Conservation (phyloP, 169 alveolate species). For the Babesia caballi region DNA sequence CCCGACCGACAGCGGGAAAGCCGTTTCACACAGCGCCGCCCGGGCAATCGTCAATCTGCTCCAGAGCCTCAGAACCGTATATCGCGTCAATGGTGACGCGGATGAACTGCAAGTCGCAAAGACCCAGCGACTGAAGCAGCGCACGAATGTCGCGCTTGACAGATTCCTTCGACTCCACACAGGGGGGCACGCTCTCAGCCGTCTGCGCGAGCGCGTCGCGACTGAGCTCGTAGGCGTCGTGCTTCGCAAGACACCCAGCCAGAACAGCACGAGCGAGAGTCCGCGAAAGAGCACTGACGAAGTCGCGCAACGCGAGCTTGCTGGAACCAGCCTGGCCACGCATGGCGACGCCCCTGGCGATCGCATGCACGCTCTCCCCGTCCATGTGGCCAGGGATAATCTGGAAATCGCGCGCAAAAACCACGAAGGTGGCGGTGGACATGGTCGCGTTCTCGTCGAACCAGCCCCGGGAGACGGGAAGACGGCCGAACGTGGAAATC, state of each 20-base stretch:
- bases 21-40: too few species aligned
- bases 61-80: conserved; percentile 59
- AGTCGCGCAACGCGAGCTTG: conserved; percentile 49
- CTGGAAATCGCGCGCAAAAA: conserved; percentile 72
- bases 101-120: conserved; percentile 25
- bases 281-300: conserved; percentile 45
- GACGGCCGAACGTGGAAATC: conserved; percentile 46
- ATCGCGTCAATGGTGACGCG: conserved; percentile 53
- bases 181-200: conserved; percentile 14
- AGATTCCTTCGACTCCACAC: conserved; percentile 56
- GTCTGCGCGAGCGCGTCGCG: conserved; percentile 2
- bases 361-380: conserved; percentile 46
- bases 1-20: too few species aligned
- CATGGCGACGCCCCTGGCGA: conserved; percentile 27
- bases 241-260: conserved; percentile 27
- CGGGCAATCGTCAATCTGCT: conserved; percentile 1
- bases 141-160: conserved; percentile 35
- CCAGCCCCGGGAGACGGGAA: conserved; percentile 9
- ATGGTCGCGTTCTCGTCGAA: conserved; percentile 39
- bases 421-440: conserved; percentile 65
- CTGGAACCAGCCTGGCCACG: conserved; percentile 11
- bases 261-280: conserved; percentile 36
- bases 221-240: conserved; percentile 29
- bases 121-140: conserved; percentile 45
- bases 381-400: conserved; percentile 71